Base-by-base conservation (phyloP, 31 red algal species). In the Asparagopsis taxiformis region DNA sequence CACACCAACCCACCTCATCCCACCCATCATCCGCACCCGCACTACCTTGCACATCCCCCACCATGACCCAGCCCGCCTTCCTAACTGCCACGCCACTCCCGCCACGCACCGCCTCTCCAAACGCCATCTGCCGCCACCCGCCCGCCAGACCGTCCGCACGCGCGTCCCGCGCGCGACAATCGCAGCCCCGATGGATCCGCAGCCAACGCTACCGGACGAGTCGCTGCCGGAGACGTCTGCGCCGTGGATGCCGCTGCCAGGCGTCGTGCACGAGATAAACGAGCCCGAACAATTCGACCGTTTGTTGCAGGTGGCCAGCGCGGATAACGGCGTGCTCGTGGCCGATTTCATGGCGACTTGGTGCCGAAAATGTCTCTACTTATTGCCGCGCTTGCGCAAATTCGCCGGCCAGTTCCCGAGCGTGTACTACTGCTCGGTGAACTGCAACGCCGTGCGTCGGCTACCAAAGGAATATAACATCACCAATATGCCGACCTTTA, bases 351-450 rank as follows among this genome's bases (percentile, higher is more conserved):
- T 66, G 59, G 79, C 79, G 29, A 16, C 31, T 1, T 84, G 79
- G 79, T 84, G 79, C 31, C 67, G 79, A 3, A 84, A 84, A 59
- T 84, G 79, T 44, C 31, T 50, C 8, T 84, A 73, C 46, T 52
- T 84, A 34, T 24, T 65, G 31, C 66, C 53, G 26, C 55, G 37
- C 25, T 17, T 84, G 11, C 39, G 26, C 19, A 84, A 84, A 49
- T 28, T 74, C 36, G 58, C 67, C 36, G 17, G 8, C 8, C 16
- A 16, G 24, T 44, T n/a, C 26, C 28, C 44, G 1, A 6, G 41
- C 68, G 79, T 84, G 4, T 64, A 63, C 59, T 72, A 64, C 57
- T 34, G 28, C 43, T 73, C 30, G 21, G 68, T 84, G 0, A 68
- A 84, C 48, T 66, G 72, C 13, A 84, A 84, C 67, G 44, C 32